Percentiles rank a stretch among this genome's conserved stretches.
phyloP scores from a whole-genome alignment of 164 flowering plant genomes.

The Pachysandra terminalis region DNA sequence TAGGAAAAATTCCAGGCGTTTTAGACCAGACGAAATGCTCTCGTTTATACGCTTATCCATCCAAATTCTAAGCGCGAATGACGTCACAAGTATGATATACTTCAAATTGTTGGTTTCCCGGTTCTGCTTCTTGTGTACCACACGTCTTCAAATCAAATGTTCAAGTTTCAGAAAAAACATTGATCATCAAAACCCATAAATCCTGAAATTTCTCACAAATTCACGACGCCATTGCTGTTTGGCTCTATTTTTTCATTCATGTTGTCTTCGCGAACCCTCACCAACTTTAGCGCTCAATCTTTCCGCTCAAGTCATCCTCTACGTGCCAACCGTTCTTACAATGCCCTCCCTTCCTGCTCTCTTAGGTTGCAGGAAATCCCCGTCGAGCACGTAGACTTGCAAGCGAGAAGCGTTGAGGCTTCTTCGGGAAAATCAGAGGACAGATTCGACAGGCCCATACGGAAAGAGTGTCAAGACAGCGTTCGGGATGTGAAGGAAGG shows the following conservation, averaged over 20 bases:
- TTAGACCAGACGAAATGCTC: too few relatives aligned
- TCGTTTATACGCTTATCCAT: too few relatives aligned
- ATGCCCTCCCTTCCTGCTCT: conserved; percentile 5
- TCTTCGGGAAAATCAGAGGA: conserved; percentile 2
- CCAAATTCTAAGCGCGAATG: too few relatives aligned
- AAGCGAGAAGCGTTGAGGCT: conserved; percentile 1
- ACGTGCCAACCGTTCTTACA: conserved; percentile 2
- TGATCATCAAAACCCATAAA: not conserved
- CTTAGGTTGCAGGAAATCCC: conserved; percentile 14
- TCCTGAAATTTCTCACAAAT: not conserved
- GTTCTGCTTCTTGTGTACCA: too few relatives aligned
- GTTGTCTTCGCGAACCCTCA: conserved; percentile 12
- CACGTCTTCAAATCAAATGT: too few relatives aligned
- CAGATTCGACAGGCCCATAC: too few relatives aligned
- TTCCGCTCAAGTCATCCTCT: conserved; percentile 2
- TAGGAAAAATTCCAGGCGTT: too few relatives aligned
- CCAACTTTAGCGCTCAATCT: conserved; percentile 5
- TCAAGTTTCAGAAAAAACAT: too few relatives aligned
- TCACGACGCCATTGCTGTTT: too few relatives aligned
- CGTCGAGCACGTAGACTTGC: conserved; percentile 6
- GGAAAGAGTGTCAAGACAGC: not conserved
- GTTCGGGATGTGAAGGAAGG: not conserved
- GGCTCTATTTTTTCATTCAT: not conserved
- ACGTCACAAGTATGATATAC: not conserved
- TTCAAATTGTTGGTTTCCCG: not conserved